Percentiles rank a stretch among this genome's conserved stretches.
phyloP scores from a whole-genome alignment of 2,329 filamentous ascomycete genomes.

The Pseudogymnoascus sp. region DNA sequence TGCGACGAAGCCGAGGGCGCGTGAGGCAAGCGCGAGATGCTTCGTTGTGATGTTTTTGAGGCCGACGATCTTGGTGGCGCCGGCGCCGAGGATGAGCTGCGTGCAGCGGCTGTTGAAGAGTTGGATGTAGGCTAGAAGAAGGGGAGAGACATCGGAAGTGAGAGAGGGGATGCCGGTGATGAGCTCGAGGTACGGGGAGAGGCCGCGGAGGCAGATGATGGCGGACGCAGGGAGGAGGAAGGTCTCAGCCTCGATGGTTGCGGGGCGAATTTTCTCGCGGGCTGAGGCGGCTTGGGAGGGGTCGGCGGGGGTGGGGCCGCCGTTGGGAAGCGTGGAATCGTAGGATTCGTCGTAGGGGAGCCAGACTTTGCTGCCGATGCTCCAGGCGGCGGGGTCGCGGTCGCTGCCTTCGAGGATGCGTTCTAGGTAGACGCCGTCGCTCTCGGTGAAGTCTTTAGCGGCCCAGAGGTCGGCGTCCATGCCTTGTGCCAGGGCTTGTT shows the following conservation, averaged over 20 bases:
- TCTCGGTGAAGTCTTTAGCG: conserved; percentile 63
- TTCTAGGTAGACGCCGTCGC: conserved; percentile 49
- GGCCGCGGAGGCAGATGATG: conserved; percentile 68
- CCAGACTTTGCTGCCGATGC: conserved; percentile 51
- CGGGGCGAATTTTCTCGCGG: conserved; percentile 60
- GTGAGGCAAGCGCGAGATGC: conserved; percentile 83
- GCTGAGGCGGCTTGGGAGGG: conserved; percentile 17
- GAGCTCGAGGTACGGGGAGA: conserved; percentile 75
- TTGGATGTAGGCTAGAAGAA: conserved; percentile 77
- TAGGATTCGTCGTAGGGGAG: conserved; percentile 31
- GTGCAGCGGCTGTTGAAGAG: conserved; percentile 93
- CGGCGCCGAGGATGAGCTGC: conserved; percentile 92
- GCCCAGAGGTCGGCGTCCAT: conserved; percentile 79
- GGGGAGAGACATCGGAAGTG: conserved; percentile 70
- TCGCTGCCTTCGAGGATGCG: conserved; percentile 62
- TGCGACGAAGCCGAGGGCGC: conserved; percentile 80
- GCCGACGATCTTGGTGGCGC: conserved; percentile 78
- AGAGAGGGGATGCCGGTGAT: conserved; percentile 81
- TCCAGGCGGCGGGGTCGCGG: conserved; percentile 60
- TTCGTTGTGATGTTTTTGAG: conserved; percentile 95
- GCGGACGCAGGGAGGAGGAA: conserved; percentile 83
- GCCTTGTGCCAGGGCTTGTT: conserved; percentile 62
- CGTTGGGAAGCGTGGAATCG: conserved; percentile 30
- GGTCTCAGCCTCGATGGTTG: conserved; percentile 72
- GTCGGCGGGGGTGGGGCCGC: conserved; percentile 20